Evolutionary conservation across 805 yeast species (phyloP), one percentile per base, ranked within the genome.

Genomic region (Yamadazyma takamatsuzukensis): DNA sequence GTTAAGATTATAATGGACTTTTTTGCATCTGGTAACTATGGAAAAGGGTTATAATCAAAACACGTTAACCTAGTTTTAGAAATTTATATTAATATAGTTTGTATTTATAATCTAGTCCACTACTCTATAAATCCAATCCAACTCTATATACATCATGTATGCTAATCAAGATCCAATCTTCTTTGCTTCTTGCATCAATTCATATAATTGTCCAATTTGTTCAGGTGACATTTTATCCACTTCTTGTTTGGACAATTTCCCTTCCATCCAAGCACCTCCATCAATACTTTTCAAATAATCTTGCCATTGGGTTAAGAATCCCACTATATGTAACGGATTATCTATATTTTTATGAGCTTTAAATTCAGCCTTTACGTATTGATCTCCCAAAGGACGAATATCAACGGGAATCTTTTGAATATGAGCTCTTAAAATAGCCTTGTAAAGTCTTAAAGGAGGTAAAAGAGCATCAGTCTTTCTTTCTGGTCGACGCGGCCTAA

Each of bases 301-400:
- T 57, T 93, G 98, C 99, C 99, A 93, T 39, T 86, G 81, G 1
- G 95, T 78, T 40, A 93, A 68, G 48, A 93, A 93, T 8, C 97
- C 98, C 8, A 93, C 88, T 21, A 93, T 87, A 51, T 90, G 95
- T 15, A 87, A 68, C 3, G 99, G 97, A 55, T 93, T 88, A 44
- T 87, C 96, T 5, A 82, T 73, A 29, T 66, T 59, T 39, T 78
- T 74, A 60, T 93, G 98, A 5, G 89, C 81, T 48, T 79, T 78
- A 66, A 93, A 93, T 61, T 93, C 99, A 21, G 80, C 75, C 53
- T 79, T 83, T 32, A 90, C 96, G 54, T 93, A 93, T 44, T 77
- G 71, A 57, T 93, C 96, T 4, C 98, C 99, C 15, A 93, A 68
- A 32, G 78, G 72, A 37, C 95, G 70, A 40, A 83, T 82, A 30